Conservation (phyloP, 176 grass and related monocot genomes). For the Carex scoparia region DNA sequence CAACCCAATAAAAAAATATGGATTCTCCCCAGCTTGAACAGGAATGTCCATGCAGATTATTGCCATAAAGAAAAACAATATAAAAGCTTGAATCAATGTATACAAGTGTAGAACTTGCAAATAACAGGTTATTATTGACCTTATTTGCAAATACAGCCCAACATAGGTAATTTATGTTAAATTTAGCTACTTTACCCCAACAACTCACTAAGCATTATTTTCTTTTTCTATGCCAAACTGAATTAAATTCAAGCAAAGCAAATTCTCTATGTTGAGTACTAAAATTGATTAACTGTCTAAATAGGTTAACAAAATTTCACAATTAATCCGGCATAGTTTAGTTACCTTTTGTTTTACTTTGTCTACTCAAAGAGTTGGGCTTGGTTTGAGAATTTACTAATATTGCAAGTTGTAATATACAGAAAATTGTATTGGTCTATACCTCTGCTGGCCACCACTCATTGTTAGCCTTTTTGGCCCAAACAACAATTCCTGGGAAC, state of each 20-base stretch:
- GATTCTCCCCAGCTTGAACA: background rate
- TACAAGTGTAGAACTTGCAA: background rate
- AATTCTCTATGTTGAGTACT: background rate
- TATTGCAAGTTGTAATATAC: background rate
- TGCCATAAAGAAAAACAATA: background rate
- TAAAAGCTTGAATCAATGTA: background rate
- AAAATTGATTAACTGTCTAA: background rate
- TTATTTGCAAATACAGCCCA: background rate
- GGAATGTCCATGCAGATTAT: background rate
- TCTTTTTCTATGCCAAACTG: background rate
- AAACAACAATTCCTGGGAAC: conserved; percentile 40
- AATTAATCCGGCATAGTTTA: background rate
- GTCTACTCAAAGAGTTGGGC: background rate
- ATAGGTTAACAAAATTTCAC: background rate
- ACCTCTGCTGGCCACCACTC: conserved; percentile 52
- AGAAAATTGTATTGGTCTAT: background rate
- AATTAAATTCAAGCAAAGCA: background rate
- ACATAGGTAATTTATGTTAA: background rate
- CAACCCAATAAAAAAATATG: background rate
- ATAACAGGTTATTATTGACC: background rate
- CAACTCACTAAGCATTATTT: background rate
- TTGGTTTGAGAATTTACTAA: background rate
- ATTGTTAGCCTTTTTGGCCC: conserved; percentile 39
- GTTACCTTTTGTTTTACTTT: background rate
- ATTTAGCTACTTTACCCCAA: background rate